phyloP scores from a whole-genome alignment of 2,329 filamentous ascomycete genomes.

The Balansia obtecta region DNA sequence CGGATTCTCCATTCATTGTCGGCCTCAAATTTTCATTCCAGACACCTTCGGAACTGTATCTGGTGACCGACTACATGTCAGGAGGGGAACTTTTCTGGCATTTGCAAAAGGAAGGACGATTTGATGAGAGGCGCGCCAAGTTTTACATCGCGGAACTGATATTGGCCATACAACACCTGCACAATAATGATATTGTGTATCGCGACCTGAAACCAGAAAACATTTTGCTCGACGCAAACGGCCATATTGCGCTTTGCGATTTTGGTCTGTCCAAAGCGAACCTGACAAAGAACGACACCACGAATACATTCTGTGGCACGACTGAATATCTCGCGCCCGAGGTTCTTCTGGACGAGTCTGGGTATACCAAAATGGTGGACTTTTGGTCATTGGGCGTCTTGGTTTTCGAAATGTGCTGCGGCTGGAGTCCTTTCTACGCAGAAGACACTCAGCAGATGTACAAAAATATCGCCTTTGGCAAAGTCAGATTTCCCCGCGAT shows the following conservation, averaged over 20 bases:
- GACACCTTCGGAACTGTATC: conserved; percentile 87
- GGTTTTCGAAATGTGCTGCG: conserved; percentile 99
- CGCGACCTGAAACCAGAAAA: conserved; percentile 96
- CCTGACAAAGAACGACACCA: conserved; percentile 90
- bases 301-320: conserved; percentile 97
- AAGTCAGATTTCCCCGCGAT: conserved; percentile 90
- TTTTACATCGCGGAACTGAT: conserved; percentile 99
- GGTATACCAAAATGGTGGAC: conserved; percentile 99
- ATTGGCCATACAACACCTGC: conserved; percentile 84
- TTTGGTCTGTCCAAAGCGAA: conserved; percentile 98
- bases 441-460: conserved; percentile 99
- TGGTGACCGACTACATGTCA: conserved; percentile 99
- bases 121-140: conserved; percentile 87
- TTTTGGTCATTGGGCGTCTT: conserved; percentile 97
- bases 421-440: conserved; percentile 97
- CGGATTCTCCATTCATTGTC: conserved; percentile 94
- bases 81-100: conserved; percentile 98
- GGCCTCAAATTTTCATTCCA: conserved; percentile 98
- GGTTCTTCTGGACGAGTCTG: conserved; percentile 87
- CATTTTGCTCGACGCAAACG: conserved; percentile 90
- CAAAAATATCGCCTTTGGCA: conserved; percentile 99
- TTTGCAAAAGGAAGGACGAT: conserved; percentile 90
- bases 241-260: conserved; percentile 94
- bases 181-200: conserved; percentile 96
- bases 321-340: conserved; percentile 96